A percentile compares a stretch with the other conserved stretches of the same genome.
Evolutionary conservation across 148 eudicot species (phyloP).

Genomic region (Bassia scoparia): DNA sequence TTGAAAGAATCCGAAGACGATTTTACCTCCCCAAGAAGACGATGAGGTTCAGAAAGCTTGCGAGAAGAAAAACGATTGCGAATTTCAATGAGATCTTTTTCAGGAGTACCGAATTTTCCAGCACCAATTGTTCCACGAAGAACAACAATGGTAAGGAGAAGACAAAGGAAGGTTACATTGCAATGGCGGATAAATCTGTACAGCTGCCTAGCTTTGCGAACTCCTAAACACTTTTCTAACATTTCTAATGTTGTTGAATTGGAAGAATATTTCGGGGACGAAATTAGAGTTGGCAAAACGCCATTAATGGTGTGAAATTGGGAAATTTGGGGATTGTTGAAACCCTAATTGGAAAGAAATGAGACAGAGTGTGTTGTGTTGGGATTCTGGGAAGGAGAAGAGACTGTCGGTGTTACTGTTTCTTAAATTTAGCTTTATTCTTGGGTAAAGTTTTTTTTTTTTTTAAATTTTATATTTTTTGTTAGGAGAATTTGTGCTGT

Average conservation of each 20-base stretch:
- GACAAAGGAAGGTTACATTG: conserved; percentile 33
- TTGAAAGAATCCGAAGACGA: conserved; percentile 14
- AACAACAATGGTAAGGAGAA: conserved; percentile 35
- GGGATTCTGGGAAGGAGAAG: not conserved
- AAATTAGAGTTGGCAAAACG: not conserved
- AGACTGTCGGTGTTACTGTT: not conserved
- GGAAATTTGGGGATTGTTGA: not conserved
- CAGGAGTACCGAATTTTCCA: conserved; percentile 40
- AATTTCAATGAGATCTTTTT: conserved; percentile 30
- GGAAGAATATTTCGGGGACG: not conserved
- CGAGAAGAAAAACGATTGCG: conserved; percentile 29
- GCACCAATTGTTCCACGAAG: conserved; percentile 40
- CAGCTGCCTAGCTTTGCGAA: conserved; percentile 28
- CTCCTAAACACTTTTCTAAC: conserved; percentile 34
- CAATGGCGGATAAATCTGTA: conserved; percentile 27
- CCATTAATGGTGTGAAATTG: conserved; percentile 10
- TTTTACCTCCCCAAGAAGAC: conserved; percentile 21
- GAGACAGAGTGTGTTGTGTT: not conserved
- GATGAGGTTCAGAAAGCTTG: conserved; percentile 22
- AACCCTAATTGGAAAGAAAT: not conserved
- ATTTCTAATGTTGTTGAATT: conserved; percentile 16
- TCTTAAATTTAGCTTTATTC: too few species aligned
- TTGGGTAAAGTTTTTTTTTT: too few species aligned
- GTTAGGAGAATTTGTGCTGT: not conserved
- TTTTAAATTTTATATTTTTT: too few species aligned